These are phyloP conservation scores for Hypoxylon sp. DNA, from an alignment of 2,329 filamentous ascomycete genomes.

Conservation along the genomic window DNA sequence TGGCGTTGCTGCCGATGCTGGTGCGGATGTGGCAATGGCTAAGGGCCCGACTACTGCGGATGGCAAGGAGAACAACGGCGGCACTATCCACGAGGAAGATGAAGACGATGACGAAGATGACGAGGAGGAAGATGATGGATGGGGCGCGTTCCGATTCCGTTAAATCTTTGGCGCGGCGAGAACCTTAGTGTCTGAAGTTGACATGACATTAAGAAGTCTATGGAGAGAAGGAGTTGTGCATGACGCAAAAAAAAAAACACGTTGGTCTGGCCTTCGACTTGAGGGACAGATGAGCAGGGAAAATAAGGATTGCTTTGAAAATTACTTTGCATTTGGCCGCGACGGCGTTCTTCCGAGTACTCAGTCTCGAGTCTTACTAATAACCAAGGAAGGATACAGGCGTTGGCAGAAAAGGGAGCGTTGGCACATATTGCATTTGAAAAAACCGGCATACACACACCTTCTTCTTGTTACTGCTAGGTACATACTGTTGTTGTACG, in stretches of 20 bases:
- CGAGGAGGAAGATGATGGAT: slow-evolving; percentile 68
- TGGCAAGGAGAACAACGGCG: slow-evolving; percentile 54
- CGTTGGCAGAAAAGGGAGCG: background rate
- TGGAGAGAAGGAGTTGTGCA: background rate
- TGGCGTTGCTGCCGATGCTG: background rate
- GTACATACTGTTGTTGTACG: slow-evolving; percentile 25
- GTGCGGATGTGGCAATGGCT: slow-evolving; percentile 45
- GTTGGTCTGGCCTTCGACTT: slow-evolving; percentile 9
- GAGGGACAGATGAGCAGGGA: background rate
- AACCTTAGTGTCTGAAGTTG: background rate
- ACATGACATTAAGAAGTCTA: background rate
- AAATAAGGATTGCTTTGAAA: background rate
- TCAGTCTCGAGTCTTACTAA: slow-evolving; percentile 8
- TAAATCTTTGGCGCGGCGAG: background rate
- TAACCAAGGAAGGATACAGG: background rate
- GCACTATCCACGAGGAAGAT: slow-evolving; percentile 53
- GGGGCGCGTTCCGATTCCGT: slow-evolving; percentile 71
- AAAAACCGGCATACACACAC: slow-evolving; percentile 15
- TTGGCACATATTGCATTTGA: slow-evolving; percentile 11
- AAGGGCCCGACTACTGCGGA: slow-evolving; percentile 38
- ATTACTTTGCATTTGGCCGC: slow-evolving; percentile 26
- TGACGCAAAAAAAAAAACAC: background rate
- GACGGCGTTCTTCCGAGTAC: slow-evolving; percentile 21
- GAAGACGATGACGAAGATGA: slow-evolving; percentile 64
- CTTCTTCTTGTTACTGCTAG: slow-evolving; percentile 27